Evolutionary conservation across 345 rosid species (phyloP), one percentile per base, ranked within the genome.

Genomic region (Brassica incana): DNA sequence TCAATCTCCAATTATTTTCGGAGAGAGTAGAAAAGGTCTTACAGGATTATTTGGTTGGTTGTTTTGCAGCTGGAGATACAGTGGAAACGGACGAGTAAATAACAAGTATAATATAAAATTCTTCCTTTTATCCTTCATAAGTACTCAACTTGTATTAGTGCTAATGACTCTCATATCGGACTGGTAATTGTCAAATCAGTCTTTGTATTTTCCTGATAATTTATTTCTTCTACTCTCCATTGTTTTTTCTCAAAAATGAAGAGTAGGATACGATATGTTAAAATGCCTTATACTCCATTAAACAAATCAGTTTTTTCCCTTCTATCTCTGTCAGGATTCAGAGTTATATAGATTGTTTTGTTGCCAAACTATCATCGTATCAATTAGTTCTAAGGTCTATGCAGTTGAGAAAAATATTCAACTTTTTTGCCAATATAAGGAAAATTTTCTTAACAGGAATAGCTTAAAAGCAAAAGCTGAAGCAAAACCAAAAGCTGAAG

Each of bases 131-230:
- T 8, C 32, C 35, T 71, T 20, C 50, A 35, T 14, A 32, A 30
- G 52, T 11, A 56, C 59, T 67, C 32, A 61, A 77, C 64, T 70
- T 14, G 15, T 35, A 8, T 50, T 77, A 78, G 72, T 70, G 68
- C n/a, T 27, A 25, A 66, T 38, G 70, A 78, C 58, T 54, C 65
- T 11, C 2, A 58, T 25, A 61, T 27, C 35, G 15, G n/a, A 61
- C 32, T 66, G 73, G 74, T 61, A 45, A 74, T 33, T 79, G 59
- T 79, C 62, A 61, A 66, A 61, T 73, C 82, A 60, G 70, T 79
- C 74, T 60, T 61, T 73, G 75, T 60, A 73, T 40, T 43, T 35
- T 40, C 45, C 16, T 56, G 23, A 43, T 67, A 18, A 5, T 5
- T 56, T 56, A 35, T 16, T 5, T 2, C 9, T 25, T 29, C 58